Evolutionary conservation across 2,329 filamentous ascomycete genomes (phyloP), one percentile per base, ranked within the genome.

Genomic region (Eutypa lata): DNA sequence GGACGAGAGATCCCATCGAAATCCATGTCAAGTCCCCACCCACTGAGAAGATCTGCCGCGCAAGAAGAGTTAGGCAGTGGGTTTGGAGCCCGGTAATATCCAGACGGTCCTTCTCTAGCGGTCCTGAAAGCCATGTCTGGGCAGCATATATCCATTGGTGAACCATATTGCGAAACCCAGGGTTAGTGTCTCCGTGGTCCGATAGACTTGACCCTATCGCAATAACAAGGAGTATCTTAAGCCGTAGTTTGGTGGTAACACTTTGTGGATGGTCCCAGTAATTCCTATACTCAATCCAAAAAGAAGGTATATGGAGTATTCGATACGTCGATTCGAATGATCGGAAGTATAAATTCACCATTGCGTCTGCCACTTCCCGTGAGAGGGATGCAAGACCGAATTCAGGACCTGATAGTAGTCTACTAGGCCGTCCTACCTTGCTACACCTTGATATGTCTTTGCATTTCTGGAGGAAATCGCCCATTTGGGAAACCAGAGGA

Each of bases 271-370:
- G 10, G 3, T 69, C 62, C 79, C 79, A 83, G 54, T 77, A 78
- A 1, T 49, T 62, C 3, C 67, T 54, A 56, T 82, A 84, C 7
- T 81, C 75, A 19, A 66, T 57, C 71, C 73, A 73, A 54, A 84
- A 85, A 0, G 72, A 76, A 0, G 80, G 79, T 4, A 69, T 62
- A 51, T 84, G 81, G 0, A 84, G 61, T 44, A 84, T 76, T 3
- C 79, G 74, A 49, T 81, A 75, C 0, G 72, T 71, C 1, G 71
- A 73, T 53, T 82, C 81, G 53, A 79, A 82, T 0, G 67, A 76
- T 2, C 64, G 63, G 43, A 82, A 74, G 62, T 84, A 85, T 0
- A 76, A 56, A 1, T 61, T 53, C 7, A 72, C 69, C 62, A 77
- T 71, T 13, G 58, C 37, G 52, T 82, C 77, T 1, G 75, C 65